Conservation (phyloP, 148 eudicot genomes). For the Heliamphora exappendiculata region DNA sequence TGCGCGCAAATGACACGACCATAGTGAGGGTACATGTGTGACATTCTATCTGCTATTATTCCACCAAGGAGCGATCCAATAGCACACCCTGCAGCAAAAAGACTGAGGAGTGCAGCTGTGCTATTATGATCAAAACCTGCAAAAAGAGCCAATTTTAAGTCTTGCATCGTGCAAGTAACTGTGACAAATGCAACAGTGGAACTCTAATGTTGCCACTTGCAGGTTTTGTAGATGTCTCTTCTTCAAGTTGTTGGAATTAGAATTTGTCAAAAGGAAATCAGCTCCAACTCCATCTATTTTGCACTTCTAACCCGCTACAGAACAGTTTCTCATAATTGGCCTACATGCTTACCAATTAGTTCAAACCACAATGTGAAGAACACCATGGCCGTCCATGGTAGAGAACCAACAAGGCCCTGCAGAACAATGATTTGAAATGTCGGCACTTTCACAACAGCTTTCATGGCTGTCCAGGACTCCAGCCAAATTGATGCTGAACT, state of each 20-base stretch:
- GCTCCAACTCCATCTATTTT: not conserved
- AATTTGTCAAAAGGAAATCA: not conserved
- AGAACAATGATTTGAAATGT: conserved; percentile 90
- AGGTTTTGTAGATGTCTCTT: not conserved
- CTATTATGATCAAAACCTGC: conserved; percentile 80
- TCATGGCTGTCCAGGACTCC: conserved; percentile 79
- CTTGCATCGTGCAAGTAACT: not conserved
- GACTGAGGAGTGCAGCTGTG: conserved; percentile 66
- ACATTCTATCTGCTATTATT: conserved; percentile 60
- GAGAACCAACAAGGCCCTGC: conserved; percentile 90
- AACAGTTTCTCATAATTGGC: not conserved
- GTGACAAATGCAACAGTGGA: not conserved
- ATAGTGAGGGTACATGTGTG: conserved; percentile 49
- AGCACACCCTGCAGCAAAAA: conserved; percentile 72
- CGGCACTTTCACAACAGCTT: conserved; percentile 54
- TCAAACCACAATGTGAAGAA: conserved; percentile 94
- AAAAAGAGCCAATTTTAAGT: not conserved
- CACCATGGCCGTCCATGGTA: conserved; percentile 98
- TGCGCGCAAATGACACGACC: conserved; percentile 94
- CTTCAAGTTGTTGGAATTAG: not conserved
- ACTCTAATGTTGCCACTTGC: too few relatives aligned
- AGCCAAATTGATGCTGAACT: conserved; percentile 49
- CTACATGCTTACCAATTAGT: conserved; percentile 62
- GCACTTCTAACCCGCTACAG: not conserved
- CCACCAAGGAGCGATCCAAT: conserved; percentile 81